These are phyloP conservation scores for Abortiporus biennis DNA, from an alignment of 1,284 basidiomycete species.

Conservation along the genomic window DNA sequence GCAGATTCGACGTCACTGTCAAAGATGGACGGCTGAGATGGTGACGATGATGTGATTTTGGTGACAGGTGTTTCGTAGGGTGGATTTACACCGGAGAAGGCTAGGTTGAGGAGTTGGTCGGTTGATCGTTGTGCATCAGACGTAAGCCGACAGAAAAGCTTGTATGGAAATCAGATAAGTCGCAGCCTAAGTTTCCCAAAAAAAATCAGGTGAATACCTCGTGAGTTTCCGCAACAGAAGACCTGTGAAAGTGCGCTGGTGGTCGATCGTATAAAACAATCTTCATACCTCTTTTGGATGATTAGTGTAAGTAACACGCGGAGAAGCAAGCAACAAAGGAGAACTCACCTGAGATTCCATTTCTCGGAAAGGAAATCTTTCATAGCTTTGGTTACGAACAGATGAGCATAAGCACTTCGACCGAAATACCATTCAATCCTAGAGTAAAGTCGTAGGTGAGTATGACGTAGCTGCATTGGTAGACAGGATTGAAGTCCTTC, in stretches of 20 bases:
- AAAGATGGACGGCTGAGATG: slow-evolving; percentile 8
- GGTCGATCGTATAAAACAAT: slow-evolving; percentile 85
- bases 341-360: slow-evolving; percentile 74
- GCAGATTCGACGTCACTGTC: slow-evolving; percentile 14
- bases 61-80: slow-evolving; percentile 69
- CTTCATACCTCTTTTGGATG: slow-evolving; percentile 59
- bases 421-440: slow-evolving; percentile 87
- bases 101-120: slow-evolving; percentile 32
- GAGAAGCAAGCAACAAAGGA: slow-evolving; percentile 4
- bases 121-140: slow-evolving; percentile 26
- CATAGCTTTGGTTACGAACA: slow-evolving; percentile 95
- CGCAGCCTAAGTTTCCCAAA: no score
- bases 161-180: no score
- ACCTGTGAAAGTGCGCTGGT: slow-evolving; percentile 72
- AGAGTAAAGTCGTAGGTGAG: neutral
- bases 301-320: slow-evolving; percentile 5
- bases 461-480: neutral
- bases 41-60: slow-evolving; percentile 15
- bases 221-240: slow-evolving; percentile 65
- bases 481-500: neutral
- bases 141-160: slow-evolving; percentile 55
- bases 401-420: slow-evolving; percentile 75
- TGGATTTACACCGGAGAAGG: slow-evolving; percentile 32
- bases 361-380: slow-evolving; percentile 60
- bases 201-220: no score